Conservation (phyloP, 1,139 yeast genomes). For the Saccharomyces hybrid region DNA sequence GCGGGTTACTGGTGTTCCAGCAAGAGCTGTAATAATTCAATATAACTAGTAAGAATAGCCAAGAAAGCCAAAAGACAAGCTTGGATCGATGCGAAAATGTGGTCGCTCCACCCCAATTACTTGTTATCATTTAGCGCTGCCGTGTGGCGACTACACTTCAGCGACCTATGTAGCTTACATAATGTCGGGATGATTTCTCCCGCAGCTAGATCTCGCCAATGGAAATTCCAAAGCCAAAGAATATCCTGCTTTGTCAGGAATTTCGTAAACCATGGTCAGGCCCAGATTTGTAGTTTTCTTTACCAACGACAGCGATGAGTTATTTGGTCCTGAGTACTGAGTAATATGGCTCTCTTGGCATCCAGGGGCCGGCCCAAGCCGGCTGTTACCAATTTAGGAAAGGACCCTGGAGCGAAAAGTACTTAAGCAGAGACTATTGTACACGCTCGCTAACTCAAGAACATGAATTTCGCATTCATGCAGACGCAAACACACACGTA, state of each 20-base stretch:
- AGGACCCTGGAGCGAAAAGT: conserved; percentile 1
- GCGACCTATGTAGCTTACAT: neutral
- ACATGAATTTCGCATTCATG: neutral
- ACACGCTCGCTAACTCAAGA: neutral
- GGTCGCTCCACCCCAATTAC: neutral
- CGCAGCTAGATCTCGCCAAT: neutral
- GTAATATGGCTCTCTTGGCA: neutral
- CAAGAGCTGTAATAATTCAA: neutral
- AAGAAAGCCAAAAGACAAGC: neutral
- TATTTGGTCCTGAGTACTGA: neutral
- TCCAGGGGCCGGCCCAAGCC: neutral
- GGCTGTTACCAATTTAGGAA: neutral
- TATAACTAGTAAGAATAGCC: neutral
- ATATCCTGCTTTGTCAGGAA: neutral
- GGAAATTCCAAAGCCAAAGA: neutral
- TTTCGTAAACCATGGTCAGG: neutral
- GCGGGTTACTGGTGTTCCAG: neutral
- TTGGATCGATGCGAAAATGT: neutral
- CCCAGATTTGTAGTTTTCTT: neutral
- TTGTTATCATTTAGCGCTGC: neutral
- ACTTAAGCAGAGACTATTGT: neutral
- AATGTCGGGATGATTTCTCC: neutral
- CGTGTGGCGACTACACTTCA: neutral
- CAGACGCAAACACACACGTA: neutral
- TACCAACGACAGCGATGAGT: neutral